Conservation (phyloP, 192 early-diverging fungal species). For the Coemansia sp. region DNA sequence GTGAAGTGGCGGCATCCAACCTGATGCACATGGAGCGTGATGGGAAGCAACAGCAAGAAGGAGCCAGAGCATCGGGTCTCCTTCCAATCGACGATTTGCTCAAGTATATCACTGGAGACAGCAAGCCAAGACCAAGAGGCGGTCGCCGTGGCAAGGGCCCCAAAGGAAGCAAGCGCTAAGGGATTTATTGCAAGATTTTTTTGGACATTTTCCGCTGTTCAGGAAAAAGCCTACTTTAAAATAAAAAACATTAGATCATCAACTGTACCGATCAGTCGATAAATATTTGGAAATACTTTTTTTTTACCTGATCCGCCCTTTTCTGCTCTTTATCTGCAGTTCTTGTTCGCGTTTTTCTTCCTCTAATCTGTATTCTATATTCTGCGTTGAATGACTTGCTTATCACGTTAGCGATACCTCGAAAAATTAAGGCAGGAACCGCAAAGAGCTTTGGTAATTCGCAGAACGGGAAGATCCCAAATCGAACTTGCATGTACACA, state of each 20-base stretch:
- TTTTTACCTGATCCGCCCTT: too few species aligned
- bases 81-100: constrained; percentile 77
- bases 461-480: too few species aligned
- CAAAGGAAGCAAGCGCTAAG: constrained; percentile 36
- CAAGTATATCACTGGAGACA: constrained; percentile 62
- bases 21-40: constrained; percentile 46
- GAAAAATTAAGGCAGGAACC: too few species aligned
- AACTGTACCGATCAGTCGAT: too few species aligned
- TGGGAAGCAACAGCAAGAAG: constrained; percentile 57
- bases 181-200: background rate
- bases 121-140: constrained; percentile 37
- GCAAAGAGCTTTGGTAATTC: too few species aligned
- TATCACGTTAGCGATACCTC: too few species aligned
- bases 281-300: too few species aligned
- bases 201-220: background rate
- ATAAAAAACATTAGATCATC: too few species aligned
- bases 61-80: constrained; percentile 59
- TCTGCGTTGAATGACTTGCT: background rate
- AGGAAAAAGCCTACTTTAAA: too few species aligned
- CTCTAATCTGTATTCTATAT: background rate
- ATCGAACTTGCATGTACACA: background rate
- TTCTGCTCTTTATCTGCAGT: background rate
- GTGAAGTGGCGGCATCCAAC: constrained; percentile 22
- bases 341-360: too few species aligned
- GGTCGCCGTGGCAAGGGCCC: constrained; percentile 35